A percentile compares a stretch with the other conserved stretches of the same genome.
phyloP scores from a whole-genome alignment of 2,329 filamentous ascomycete genomes.

The Aspergillus ustus region DNA sequence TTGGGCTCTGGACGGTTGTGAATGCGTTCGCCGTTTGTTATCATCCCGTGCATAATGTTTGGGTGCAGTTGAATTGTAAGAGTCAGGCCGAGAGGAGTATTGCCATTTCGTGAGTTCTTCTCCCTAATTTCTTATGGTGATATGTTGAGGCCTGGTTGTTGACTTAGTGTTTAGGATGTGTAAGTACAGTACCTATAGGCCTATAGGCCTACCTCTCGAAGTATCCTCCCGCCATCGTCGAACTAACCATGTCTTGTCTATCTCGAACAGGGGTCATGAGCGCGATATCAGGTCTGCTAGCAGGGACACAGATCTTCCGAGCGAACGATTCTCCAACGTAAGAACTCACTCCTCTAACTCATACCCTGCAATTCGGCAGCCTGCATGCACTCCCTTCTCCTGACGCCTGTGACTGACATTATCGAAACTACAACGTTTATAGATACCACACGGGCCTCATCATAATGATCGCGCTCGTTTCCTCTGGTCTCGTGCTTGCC shows the following conservation, averaged over 20 bases:
- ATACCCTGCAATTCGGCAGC: too few species aligned
- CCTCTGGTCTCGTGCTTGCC: background rate
- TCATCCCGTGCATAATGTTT: constrained; percentile 59
- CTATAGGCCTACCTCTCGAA: too few species aligned
- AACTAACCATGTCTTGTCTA: too few species aligned
- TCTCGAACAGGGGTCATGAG: constrained; percentile 48
- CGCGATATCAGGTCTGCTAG: constrained; percentile 57
- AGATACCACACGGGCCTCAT: constrained; percentile 2
- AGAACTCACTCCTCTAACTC: background rate
- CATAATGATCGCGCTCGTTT: constrained; percentile 2
- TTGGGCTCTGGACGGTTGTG: constrained; percentile 57
- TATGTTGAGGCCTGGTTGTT: too few species aligned
- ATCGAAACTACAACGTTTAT: too few species aligned
- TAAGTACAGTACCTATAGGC: too few species aligned
- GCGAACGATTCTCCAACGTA: constrained; percentile 35
- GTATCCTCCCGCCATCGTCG: too few species aligned
- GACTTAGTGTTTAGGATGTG: constrained; percentile 37
- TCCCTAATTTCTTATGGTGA: background rate
- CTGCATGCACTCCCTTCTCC: too few species aligned
- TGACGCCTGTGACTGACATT: too few species aligned
- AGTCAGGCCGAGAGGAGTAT: constrained; percentile 55
- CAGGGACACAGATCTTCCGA: constrained; percentile 56
- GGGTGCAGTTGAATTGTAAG: constrained; percentile 58
- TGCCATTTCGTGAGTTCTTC: constrained; percentile 49
- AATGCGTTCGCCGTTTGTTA: constrained; percentile 59